Evolutionary conservation across 2,329 filamentous ascomycete genomes (phyloP).

Genomic region (Pestalotiopsis sp.): DNA sequence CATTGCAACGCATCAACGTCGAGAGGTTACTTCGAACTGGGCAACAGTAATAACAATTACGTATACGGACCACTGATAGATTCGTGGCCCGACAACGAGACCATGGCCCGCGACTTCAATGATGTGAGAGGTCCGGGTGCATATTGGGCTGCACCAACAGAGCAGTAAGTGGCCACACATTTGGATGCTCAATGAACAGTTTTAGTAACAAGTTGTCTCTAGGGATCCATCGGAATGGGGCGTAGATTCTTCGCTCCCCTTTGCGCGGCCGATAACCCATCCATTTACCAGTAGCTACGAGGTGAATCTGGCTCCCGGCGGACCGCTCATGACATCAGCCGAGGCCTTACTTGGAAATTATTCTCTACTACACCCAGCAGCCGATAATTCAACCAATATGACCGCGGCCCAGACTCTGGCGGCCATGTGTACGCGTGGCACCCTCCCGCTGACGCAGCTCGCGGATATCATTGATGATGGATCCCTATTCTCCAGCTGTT

Average conservation of each 20-base stretch:
- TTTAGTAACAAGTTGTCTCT: background rate
- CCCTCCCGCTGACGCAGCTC: slow-evolving; percentile 17
- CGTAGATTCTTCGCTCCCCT: slow-evolving; percentile 1
- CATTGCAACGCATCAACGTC: slow-evolving; percentile 18
- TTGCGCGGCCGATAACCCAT: background rate
- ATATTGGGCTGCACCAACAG: slow-evolving; percentile 10
- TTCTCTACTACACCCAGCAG: slow-evolving; percentile 16
- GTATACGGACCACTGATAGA: slow-evolving; percentile 19
- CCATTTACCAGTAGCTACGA: slow-evolving; percentile 14
- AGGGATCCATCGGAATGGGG: slow-evolving; percentile 12
- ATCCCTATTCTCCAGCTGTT: slow-evolving; percentile 2
- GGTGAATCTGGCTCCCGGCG: slow-evolving; percentile 3
- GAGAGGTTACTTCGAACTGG: slow-evolving; percentile 20
- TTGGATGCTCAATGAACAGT: background rate
- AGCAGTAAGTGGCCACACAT: slow-evolving; percentile 9
- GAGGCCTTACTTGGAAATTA: slow-evolving; percentile 21
- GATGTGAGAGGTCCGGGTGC: slow-evolving; percentile 10
- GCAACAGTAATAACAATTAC: slow-evolving; percentile 17
- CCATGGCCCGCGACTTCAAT: slow-evolving; percentile 17
- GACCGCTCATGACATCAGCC: slow-evolving; percentile 19
- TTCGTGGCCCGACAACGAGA: slow-evolving; percentile 18
- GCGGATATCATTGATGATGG: background rate
- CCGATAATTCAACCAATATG: slow-evolving; percentile 15
- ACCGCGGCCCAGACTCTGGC: slow-evolving; percentile 14
- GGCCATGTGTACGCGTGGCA: slow-evolving; percentile 17